Evolutionary conservation across 805 yeast genomes (phyloP).

Genomic region (Kuraishia molischiana): DNA sequence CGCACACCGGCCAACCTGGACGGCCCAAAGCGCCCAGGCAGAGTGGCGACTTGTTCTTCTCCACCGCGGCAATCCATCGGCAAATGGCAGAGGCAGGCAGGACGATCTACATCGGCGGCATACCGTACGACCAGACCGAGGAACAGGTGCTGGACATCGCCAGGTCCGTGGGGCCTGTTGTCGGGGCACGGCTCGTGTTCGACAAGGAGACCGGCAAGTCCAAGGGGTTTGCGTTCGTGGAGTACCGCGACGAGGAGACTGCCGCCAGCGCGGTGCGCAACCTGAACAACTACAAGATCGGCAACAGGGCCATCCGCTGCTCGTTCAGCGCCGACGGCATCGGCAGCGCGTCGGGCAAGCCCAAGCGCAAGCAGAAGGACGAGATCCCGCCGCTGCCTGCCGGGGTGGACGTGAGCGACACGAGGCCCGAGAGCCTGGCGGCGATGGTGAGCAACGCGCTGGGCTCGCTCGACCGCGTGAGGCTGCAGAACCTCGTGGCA

Average conservation of each 20-base stretch:
- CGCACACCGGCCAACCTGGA: no score
- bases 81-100: no score
- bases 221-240: constrained; percentile 84
- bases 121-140: constrained; percentile 91
- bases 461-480: constrained; percentile 32
- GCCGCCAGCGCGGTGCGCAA: constrained; percentile 89
- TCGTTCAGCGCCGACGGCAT: constrained; percentile 52
- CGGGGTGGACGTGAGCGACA: constrained; percentile 32
- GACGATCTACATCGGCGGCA: constrained; percentile 71
- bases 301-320: constrained; percentile 63
- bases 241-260: constrained; percentile 67
- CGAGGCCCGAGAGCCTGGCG: constrained; percentile 22
- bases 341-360: constrained; percentile 1
- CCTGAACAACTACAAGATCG: constrained; percentile 68
- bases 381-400: constrained; percentile 43
- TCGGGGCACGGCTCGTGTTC: constrained; percentile 63
- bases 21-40: not conserved
- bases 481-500: constrained; percentile 36
- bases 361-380: constrained; percentile 10
- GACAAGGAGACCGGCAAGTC: constrained; percentile 87
- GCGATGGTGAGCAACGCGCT: constrained; percentile 38
- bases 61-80: no score
- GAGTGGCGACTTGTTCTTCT: no score
- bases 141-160: constrained; percentile 87
- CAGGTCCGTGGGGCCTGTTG: constrained; percentile 81